Conservation (phyloP, 2,329 filamentous ascomycete genomes). For the Colletotrichum sp. region DNA sequence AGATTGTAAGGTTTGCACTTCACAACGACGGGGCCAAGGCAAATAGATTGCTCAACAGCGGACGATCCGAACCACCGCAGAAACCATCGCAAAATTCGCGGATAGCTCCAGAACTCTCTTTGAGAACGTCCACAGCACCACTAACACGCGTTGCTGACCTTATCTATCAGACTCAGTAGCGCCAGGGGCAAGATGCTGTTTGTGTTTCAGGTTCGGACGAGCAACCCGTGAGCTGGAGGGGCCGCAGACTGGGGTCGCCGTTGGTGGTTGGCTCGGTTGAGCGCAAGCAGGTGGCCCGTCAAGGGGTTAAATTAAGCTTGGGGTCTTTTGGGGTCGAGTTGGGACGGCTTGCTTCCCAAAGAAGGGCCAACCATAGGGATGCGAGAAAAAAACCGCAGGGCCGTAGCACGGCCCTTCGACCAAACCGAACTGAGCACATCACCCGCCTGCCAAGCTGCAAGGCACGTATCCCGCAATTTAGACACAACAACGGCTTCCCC, state of each 20-base stretch:
- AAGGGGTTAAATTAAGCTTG: conserved; percentile 13
- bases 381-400: neutral
- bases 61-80: neutral
- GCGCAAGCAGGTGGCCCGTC: neutral
- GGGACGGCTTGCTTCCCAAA: neutral
- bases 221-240: neutral
- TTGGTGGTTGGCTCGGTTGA: conserved; percentile 1
- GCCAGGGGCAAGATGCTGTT: conserved; percentile 8
- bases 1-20: neutral
- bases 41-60: neutral
- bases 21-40: neutral
- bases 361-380: neutral
- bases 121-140: neutral
- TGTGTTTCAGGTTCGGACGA: conserved; percentile 19
- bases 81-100: neutral
- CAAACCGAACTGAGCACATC: neutral
- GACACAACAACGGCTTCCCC: conserved; percentile 15
- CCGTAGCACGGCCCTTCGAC: neutral
- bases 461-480: conserved; percentile 20
- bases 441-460: conserved; percentile 6
- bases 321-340: neutral
- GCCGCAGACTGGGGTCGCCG: neutral
- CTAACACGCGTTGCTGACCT: neutral
- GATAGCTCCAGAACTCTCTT: neutral
- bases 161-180: conserved; percentile 7